Evolutionary conservation across 108 stramenopile genomes (phyloP), one percentile per base, ranked within the genome.

Genomic region (Nannochloropsis gaditana): DNA sequence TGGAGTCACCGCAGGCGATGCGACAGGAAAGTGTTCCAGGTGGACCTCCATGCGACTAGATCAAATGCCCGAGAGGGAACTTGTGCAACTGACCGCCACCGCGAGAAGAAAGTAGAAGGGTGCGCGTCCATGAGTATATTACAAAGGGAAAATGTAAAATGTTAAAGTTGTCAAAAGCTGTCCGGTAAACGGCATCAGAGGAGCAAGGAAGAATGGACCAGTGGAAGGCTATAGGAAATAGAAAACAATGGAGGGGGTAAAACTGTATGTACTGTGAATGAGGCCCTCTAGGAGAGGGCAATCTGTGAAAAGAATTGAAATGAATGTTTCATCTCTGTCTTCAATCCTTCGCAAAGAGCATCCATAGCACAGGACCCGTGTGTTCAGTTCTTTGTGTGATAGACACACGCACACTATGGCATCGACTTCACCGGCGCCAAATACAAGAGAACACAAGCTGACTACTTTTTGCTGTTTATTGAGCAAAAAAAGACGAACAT

Each of bases 41-140:
- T 88, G 87, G 87, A 81, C 84, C 81, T 88, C 84, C 59, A 59
- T 88, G 44, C 84, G 84, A 9, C 43, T 88, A 11, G 87, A 82
- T 43, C 80, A 85, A n/a, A 44, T 88, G 15, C 45, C 84, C 17
- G 45, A 80, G 43, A 59, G 15, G 42, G 87, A 88, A 81, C 84
- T 88, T 5, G 44, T 79, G 44, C 15, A 85, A 73, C 81, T 88
- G 15, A 79, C 84, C 21, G 79, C 41, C 21, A 43, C 83, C 21
- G 43, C 45, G 43, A n/a, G 83, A 19, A 82, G 21, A 43, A 82
- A 3, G 82, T 82, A 43, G 82, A 43, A 43, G 21, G 82, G 19
- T 15, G 19, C 9, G 42, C 43, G 82, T 82, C 43, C 17, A 45
- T 11, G 31, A 31, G 31, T 31, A 31, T 31, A 31, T 31, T 31